Base-by-base conservation (phyloP, 306 rosid genomes). In the Inga laurina region DNA sequence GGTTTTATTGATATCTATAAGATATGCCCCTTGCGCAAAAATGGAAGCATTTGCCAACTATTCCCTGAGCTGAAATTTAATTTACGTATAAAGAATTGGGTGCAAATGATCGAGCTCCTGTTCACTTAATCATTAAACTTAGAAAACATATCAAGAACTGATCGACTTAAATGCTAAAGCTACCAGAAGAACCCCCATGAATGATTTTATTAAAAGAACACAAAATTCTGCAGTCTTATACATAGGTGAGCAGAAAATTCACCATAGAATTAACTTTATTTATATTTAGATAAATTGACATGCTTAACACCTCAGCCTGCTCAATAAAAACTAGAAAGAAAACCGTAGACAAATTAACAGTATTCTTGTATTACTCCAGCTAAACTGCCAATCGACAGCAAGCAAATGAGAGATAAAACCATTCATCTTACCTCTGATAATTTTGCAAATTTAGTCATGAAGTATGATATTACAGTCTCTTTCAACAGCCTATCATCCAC, bases 351-450 rank as follows among this genome's bases (percentile, higher is more conserved):
- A 62, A 46, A 71, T 78, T 78, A 18, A 75, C 9, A 45, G 51
- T 49, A 18, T 72, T 78, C 82, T 83, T 22, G 77, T 68, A 72
- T 70, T 37, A 68, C 65, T 73, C 82, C 49, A 37, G 51, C 49
- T 46, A 79, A 24, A 48, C 56, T 74, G 51, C 64, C 67, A 79
- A 13, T 24, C 18, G 59, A 30, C 34, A 30, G 68, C 43, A 13
- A 18, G 62, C 9, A 41, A 43, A 76, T 9, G 65, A 52, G 78
- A 82, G 72, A 72, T 19, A 83, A 82, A 59, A 22, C 32, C 34
- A 79, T 65, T 78, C 67, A 64, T 62, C 80, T 87, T 85, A 94
- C 99, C 99, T 94, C 92, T 1, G 97, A 65, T 73, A 92, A 83
- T 65, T 87, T 89, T 70, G 93, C 82, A 84, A 75, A 96, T 86